Evolutionary conservation across 495 filamentous ascomycete genomes (phyloP), one percentile per base, ranked within the genome.

Genomic region (Penicillium cinerascens): DNA sequence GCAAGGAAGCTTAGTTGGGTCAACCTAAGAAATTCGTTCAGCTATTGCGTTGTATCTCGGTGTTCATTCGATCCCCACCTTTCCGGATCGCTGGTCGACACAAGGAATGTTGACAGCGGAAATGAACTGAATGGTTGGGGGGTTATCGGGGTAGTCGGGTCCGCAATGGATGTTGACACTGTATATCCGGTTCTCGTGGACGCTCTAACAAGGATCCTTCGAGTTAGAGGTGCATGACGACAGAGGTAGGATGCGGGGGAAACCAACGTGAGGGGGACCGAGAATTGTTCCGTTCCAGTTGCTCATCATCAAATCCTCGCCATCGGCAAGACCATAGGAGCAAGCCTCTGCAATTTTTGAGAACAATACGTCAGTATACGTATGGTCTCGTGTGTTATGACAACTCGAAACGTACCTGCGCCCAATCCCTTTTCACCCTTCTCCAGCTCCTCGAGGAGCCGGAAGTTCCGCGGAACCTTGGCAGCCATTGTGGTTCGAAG

Each of bases 231-330:
- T 40, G 42, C 33, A 51, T 40, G 49, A 51, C 29, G 39, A 36
- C 22, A 40, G 9, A 6, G 21, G 2, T 6, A 20, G 4, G 49
- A 13, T 13, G n/a, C 25, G 21, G 52, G 49, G 22, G 36, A 53
- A 29, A 78, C 86, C 57, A 76, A 96, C 93, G 68, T 98, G 95
- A 61, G 95, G 93, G 60, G 93, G 93, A 0, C 93, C 93, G 43
- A 97, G 84, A 58, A 98, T 97, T 1, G 93, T 97, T 45, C 91
- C 93, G 58, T 95, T 95, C 93, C 93, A 98, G 81, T 96, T 90
- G 53, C 89, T 89, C 92, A 98, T 96, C 73, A 92, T 83, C 61
- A 97, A 82, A 62, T 98, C 93, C 64, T 96, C 92, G 22, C 90
- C 89, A 71, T 97, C 89, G 47, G 89, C 89, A 38, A 97, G 84